These are phyloP conservation scores for Entophlyctis helioformis DNA, from an alignment of 192 early-diverging fungal species.

Conservation along the genomic window DNA sequence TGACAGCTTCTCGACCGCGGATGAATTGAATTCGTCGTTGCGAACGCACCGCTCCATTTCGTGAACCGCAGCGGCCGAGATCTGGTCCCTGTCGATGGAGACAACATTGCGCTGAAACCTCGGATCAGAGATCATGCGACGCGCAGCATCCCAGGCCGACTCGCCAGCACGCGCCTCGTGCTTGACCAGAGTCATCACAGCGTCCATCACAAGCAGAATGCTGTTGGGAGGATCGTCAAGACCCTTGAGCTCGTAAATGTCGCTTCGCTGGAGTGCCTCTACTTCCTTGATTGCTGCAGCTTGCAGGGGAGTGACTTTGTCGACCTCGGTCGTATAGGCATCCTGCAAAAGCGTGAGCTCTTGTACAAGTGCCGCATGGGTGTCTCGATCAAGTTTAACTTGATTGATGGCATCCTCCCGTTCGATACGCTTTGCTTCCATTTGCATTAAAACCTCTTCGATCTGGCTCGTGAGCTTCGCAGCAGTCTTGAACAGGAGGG, in stretches of 20 bases:
- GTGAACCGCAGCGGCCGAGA: slow-evolving; percentile 8
- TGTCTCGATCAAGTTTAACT: too few relatives aligned
- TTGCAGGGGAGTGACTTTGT: slow-evolving; percentile 4
- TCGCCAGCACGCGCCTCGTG: slow-evolving; percentile 9
- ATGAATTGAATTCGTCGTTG: slow-evolving; percentile 3
- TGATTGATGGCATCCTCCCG: too few relatives aligned
- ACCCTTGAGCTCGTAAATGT: slow-evolving; percentile 19
- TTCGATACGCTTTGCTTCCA: too few relatives aligned
- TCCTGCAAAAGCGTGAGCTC: slow-evolving; percentile 9
- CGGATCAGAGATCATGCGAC: slow-evolving; percentile 15
- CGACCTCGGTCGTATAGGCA: slow-evolving; percentile 4
- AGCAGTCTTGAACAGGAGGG: too few relatives aligned
- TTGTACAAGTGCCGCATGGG: too few relatives aligned
- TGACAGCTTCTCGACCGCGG: slow-evolving; percentile 4
- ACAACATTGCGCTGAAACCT: slow-evolving; percentile 6
- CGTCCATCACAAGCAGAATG: slow-evolving; percentile 11
- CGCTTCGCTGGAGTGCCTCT: slow-evolving; percentile 6
- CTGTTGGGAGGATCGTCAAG: slow-evolving; percentile 8
- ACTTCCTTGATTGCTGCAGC: slow-evolving; percentile 5
- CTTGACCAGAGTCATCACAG: slow-evolving; percentile 6
- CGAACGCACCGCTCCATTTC: slow-evolving; percentile 4
- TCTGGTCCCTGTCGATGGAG: slow-evolving; percentile 1
- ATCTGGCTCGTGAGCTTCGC: too few relatives aligned
- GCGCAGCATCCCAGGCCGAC: slow-evolving; percentile 12
- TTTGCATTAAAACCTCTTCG: too few relatives aligned